Base-by-base conservation (phyloP, 2,329 filamentous ascomycete genomes). In the Talaromyces sp. region DNA sequence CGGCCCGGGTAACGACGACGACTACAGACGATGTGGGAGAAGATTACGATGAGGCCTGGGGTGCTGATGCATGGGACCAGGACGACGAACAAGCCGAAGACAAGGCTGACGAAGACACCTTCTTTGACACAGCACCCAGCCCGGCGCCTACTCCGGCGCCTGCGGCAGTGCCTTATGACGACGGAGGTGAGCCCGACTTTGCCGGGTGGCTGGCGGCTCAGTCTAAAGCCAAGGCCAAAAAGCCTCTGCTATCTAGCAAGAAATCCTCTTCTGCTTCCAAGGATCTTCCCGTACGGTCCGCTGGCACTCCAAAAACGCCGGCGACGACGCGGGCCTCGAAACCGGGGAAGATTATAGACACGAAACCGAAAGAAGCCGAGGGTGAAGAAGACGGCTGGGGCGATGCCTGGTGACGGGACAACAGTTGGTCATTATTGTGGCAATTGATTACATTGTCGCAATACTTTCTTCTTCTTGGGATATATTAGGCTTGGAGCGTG, bases 181-280 rank as follows among this genome's bases (percentile, higher is more conserved):
- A 96, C 66, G 87, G 89, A 27, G 87, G 88, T 2, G 93, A 99
- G 73, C 93, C 93, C 0, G 94, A 97, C 73, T 97, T 99, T 74
- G 93, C 92, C 5, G 92, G 92, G 5, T 97, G 94, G 92, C 76
- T 97, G 24, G 92, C 91, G 12, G 92, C 92, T 12, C 91, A 97
- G 72, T 86, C 89, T 6, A 83, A 88, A 64, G 85, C 89, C 64
- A 97, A 95, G 77, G 67, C 75, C 1, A 83, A 82, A 67, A 94
- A 90, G 65, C 78, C 88, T 2, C 72, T 97, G 58, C 9, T 57
- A 31, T 92, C 93, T 0, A 99, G 96, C 75, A 77, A 80, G 1
- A 96, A 95, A 75, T 69, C 83, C 4, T 24, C 43, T 12, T 46
- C 75, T 1, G 65, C 72, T 14, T 66, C 72, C 9, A 66, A 71